Percentiles rank a stretch among this genome's conserved stretches.
Evolutionary conservation across 2,329 filamentous ascomycete species (phyloP).

Genomic region (Teratosphaeria viscida): DNA sequence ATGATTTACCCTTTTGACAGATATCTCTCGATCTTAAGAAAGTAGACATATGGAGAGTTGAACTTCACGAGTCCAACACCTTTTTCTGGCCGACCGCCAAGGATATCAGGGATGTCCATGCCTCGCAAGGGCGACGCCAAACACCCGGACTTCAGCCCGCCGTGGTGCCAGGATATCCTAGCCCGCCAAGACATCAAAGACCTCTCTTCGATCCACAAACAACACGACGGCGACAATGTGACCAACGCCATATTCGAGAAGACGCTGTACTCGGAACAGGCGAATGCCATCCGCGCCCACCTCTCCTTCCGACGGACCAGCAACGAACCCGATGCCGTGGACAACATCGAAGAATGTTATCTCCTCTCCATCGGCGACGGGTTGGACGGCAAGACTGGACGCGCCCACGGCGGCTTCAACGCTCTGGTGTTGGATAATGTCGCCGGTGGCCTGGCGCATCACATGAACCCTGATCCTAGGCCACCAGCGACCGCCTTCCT

Average conservation of each 20-base stretch:
- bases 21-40: too few relatives aligned
- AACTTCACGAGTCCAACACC: not conserved
- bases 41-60: too few relatives aligned
- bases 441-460: constrained; percentile 5
- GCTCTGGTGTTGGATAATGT: constrained; percentile 13
- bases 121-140: not conserved
- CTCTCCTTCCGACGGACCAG: constrained; percentile 9
- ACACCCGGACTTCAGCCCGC: constrained; percentile 8
- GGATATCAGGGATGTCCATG: not conserved
- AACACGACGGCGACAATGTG: not conserved
- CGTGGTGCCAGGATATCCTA: constrained; percentile 7
- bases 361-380: constrained; percentile 12
- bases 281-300: constrained; percentile 9
- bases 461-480: not conserved
- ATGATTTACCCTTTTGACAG: too few relatives aligned
- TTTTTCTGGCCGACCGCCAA: not conserved
- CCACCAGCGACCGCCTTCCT: constrained; percentile 15
- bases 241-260: constrained; percentile 10
- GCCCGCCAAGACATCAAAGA: constrained; percentile 1
- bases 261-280: constrained; percentile 4
- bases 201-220: not conserved
- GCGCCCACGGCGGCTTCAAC: constrained; percentile 15
- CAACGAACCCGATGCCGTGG: constrained; percentile 8
- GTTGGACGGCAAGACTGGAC: constrained; percentile 13
- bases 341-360: constrained; percentile 9